phyloP scores from a whole-genome alignment of 371 early-diverging fungal genomes.

The Furculomyces boomerangus region DNA sequence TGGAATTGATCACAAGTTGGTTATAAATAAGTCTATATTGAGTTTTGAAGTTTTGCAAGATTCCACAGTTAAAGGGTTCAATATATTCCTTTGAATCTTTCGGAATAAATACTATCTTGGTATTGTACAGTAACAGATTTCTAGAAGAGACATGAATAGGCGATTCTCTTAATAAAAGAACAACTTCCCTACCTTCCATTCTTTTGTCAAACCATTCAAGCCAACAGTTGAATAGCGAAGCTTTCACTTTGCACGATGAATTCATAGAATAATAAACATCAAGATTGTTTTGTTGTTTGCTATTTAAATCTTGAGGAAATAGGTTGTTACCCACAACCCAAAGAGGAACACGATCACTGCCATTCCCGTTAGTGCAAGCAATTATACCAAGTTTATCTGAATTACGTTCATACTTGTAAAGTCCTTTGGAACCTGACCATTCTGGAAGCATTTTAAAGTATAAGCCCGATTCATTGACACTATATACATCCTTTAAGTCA shows the following conservation, averaged over 20 bases:
- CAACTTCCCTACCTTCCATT: not conserved
- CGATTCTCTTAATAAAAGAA: not conserved
- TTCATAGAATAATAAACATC: not conserved
- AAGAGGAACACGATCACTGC: not conserved
- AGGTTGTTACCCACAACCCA: not conserved
- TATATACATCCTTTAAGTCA: not conserved
- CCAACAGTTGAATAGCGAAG: not conserved
- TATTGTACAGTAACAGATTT: not conserved
- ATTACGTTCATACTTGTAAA: not conserved
- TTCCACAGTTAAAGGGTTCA: not conserved
- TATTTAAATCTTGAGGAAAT: not conserved
- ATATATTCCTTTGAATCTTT: not conserved
- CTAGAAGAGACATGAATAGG: not conserved
- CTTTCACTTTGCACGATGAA: not conserved
- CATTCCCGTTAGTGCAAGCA: constrained; percentile 1
- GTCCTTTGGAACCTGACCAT: not conserved
- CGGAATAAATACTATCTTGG: not conserved
- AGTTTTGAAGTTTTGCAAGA: not conserved
- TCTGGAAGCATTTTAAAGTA: not conserved
- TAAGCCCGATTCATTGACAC: not conserved
- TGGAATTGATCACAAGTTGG: not conserved
- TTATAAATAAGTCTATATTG: not conserved
- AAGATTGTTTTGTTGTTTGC: not conserved
- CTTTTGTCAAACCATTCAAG: constrained; percentile 1
- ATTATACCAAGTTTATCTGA: not conserved